Evolutionary conservation across 1,139 yeast species (phyloP).

Genomic region (Sugiyamaella japonica): DNA sequence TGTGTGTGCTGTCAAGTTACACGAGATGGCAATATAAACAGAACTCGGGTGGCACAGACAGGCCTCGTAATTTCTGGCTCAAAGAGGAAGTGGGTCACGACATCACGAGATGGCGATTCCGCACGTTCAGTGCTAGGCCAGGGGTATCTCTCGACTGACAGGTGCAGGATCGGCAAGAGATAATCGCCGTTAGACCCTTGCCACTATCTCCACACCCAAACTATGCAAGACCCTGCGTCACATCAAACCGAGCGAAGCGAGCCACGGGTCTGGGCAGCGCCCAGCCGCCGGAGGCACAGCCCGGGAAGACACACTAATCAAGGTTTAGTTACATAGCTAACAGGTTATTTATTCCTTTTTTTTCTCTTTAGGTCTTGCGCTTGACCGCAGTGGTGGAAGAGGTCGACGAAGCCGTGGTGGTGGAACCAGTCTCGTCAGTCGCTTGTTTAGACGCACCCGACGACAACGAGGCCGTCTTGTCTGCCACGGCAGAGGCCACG

Average conservation of each 20-base stretch:
- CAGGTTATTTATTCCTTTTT: neutral
- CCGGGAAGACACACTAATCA: neutral
- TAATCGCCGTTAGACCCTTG: neutral
- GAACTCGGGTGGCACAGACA: no score
- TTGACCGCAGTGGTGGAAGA: conserved; percentile 28
- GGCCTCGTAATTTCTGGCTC: no score
- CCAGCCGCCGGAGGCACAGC: conserved; percentile 13
- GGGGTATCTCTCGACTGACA: no score
- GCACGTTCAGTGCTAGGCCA: no score
- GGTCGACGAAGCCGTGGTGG: conserved; percentile 26
- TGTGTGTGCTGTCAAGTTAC: no score
- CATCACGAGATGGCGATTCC: no score
- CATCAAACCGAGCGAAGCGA: conserved; percentile 1
- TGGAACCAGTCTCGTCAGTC: conserved; percentile 13
- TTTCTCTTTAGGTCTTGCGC: conserved; percentile 29
- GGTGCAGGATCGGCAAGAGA: no score
- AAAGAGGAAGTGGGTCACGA: no score
- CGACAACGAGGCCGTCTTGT: neutral
- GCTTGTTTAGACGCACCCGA: neutral
- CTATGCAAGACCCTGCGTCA: no score
- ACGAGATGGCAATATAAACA: no score
- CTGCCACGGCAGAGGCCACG: conserved; percentile 10
- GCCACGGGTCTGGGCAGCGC: conserved; percentile 13
- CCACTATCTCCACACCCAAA: neutral
- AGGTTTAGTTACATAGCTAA: neutral